phyloP scores from a whole-genome alignment of 163 green algal genomes.

The Smithsoniella earleae region DNA sequence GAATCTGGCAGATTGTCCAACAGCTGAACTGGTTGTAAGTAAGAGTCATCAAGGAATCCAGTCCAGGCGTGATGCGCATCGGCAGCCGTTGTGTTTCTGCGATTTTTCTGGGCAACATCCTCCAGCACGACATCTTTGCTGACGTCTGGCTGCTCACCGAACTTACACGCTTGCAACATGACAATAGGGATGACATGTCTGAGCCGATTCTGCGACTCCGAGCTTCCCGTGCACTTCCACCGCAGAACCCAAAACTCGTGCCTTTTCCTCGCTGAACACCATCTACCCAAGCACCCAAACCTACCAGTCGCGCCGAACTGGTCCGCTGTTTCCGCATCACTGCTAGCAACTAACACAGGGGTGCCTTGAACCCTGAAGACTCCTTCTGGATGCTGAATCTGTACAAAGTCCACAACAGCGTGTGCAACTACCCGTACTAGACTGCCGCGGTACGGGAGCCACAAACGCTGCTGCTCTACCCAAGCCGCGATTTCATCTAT shows the following conservation, averaged over 20 bases:
- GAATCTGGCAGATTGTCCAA: no score
- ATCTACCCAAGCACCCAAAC: background rate
- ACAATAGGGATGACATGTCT: background rate
- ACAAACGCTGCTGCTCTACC: background rate
- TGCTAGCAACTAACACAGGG: background rate
- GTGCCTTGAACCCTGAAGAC: background rate
- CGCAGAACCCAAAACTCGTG: background rate
- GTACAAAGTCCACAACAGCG: slow-evolving; percentile 13
- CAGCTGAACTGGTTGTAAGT: background rate
- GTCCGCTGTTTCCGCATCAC: background rate
- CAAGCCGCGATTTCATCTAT: background rate
- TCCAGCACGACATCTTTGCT: background rate
- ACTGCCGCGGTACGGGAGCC: background rate
- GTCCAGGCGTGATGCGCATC: background rate
- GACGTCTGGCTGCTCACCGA: background rate
- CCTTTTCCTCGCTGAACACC: background rate
- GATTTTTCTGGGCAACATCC: slow-evolving; percentile 18
- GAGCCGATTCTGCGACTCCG: background rate
- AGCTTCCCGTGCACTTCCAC: background rate
- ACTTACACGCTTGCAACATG: slow-evolving; percentile 4
- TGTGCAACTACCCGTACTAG: background rate
- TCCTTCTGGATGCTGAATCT: background rate
- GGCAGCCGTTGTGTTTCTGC: no score
- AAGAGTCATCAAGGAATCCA: background rate
- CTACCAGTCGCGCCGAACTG: background rate